Evolutionary conservation across 192 early-diverging fungal species (phyloP).

Genomic region (Mortierella hygrophila): DNA sequence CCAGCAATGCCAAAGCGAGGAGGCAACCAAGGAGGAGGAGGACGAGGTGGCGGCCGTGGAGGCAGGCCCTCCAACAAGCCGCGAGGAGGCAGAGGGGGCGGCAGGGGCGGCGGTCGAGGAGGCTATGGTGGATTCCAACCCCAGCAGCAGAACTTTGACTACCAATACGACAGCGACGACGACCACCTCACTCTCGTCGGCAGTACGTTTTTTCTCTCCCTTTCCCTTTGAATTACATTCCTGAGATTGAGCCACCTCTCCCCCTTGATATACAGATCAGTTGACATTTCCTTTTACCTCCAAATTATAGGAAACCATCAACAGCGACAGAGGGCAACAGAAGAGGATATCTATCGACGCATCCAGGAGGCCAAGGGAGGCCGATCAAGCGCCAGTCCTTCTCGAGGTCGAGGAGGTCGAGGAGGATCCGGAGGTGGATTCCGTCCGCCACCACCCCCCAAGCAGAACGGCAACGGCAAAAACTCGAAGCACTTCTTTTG

Average conservation of each 20-base stretch:
- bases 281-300: not conserved
- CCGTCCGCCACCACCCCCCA: conserved; percentile 29
- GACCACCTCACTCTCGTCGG: conserved; percentile 33
- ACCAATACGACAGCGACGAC: conserved; percentile 31
- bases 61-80: conserved; percentile 8
- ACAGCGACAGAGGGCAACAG: conserved; percentile 21
- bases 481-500: conserved; percentile 52
- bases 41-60: conserved; percentile 26
- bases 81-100: conserved; percentile 27
- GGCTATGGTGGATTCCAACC: conserved; percentile 11
- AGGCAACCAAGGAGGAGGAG: conserved; percentile 24
- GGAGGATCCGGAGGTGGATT: conserved; percentile 16
- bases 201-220: not conserved
- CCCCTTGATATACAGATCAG: not conserved
- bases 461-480: conserved; percentile 45
- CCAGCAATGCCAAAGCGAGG: conserved; percentile 42
- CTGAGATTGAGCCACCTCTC: not conserved
- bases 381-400: not conserved
- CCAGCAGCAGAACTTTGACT: conserved; percentile 17
- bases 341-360: conserved; percentile 27
- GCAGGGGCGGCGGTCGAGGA: not conserved
- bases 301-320: conserved; percentile 30
- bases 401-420: not conserved
- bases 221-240: not conserved
- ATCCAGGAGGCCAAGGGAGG: conserved; percentile 41